These are phyloP conservation scores for Mortierella sp. DNA, from an alignment of 371 early-diverging fungal genomes.

Conservation along the genomic window DNA sequence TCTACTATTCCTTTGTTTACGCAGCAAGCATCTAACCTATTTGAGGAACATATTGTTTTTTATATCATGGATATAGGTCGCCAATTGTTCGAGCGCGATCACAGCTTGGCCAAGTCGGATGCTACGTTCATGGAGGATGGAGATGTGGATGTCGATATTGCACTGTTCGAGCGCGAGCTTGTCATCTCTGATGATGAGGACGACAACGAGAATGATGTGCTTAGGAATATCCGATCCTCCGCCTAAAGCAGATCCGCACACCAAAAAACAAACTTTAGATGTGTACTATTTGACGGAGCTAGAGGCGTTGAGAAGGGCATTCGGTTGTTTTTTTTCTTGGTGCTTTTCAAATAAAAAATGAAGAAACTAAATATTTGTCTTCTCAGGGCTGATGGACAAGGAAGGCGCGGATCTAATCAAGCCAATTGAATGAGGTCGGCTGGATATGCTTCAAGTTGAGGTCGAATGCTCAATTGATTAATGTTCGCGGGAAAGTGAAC, in stretches of 20 bases:
- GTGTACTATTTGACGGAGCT: neutral
- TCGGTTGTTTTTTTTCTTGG: too few relatives aligned
- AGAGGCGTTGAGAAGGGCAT: neutral
- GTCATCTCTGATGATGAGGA: conserved; percentile 68
- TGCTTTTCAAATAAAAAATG: conserved; percentile 2
- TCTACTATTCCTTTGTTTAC: too few relatives aligned
- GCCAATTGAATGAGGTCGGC: neutral
- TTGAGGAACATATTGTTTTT: neutral
- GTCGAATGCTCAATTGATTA: neutral
- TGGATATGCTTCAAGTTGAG: neutral
- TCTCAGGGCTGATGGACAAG: neutral
- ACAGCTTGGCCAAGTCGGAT: conserved; percentile 87
- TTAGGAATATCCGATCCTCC: conserved; percentile 50
- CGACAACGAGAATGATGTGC: conserved; percentile 68
- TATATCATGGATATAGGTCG: conserved; percentile 67
- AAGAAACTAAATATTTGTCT: neutral
- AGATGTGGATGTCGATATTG: conserved; percentile 85
- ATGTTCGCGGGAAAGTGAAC: neutral
- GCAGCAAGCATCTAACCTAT: neutral
- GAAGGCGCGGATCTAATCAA: neutral
- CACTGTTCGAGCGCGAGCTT: conserved; percentile 75
- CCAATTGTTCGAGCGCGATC: conserved; percentile 93
- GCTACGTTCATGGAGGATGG: conserved; percentile 87
- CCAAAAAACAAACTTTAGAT: neutral
- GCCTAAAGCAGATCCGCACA: conserved; percentile 6